Evolutionary conservation across 768 basidiomycete species (phyloP), one percentile per base, ranked within the genome.

Genomic region (Cyclocybe cylindracea): DNA sequence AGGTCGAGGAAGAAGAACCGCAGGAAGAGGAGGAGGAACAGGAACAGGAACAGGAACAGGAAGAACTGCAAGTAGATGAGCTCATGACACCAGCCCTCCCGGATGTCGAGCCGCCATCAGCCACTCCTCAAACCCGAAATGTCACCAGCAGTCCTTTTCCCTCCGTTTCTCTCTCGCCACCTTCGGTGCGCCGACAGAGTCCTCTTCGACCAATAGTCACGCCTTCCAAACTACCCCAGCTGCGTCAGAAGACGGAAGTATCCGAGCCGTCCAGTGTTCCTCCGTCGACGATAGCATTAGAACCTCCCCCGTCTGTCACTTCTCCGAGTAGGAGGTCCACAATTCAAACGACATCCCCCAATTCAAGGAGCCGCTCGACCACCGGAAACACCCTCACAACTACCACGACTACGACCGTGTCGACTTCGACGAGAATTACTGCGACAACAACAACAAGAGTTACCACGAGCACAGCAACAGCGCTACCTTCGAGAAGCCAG

Each of bases 81-180:
- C 24, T 24, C 24, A 24, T 24, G 24, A 24, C 24, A 24, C 24
- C 37, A n/a, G 33, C 36, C 14, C 24, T 24, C 24, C 24, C 24
- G 13, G 31, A 33, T 14, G 18, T 39, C 29, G 36, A 39, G 5
- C 24, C 3, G 24, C 24, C 24, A 24, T 5, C 24, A 24, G 24
- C 24, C 24, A 54, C 40, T 5, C 43, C 56, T 5, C 7, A 37
- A 9, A 45, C 32, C 16, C 39, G 38, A 24, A 37, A 39, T 31
- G 48, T 51, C 37, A 47, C 32, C 34, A 54, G 53, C 33, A 24
- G 24, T 24, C 49, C 49, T 9, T 58, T 58, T 16, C 57, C 57
- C n/a, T 58, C 47, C 13, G 50, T 54, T n/a, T 41, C 57, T 10
- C 38, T 58, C 16, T 58, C 57, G 31, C 57, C 57, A 5, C 53